Conservation (phyloP, 108 stramenopile species). For the Skeletonema grethae region DNA sequence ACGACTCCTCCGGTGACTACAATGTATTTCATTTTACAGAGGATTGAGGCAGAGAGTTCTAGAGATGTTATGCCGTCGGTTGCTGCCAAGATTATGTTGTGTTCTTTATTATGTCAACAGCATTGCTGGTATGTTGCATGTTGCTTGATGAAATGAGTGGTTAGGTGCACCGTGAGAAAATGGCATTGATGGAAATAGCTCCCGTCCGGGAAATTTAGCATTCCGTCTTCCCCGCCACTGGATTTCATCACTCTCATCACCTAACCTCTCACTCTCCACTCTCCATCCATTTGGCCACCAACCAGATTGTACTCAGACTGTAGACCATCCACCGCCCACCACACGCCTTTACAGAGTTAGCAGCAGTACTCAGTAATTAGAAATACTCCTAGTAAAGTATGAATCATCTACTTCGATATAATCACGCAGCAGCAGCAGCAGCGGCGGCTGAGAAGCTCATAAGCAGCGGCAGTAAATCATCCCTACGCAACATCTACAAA, state of each 20-base stretch:
- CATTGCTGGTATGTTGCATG: not conserved
- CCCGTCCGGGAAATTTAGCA: not conserved
- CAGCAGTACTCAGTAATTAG: too few species aligned
- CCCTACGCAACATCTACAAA: not conserved
- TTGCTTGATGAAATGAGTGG: not conserved
- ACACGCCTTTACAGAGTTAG: too few species aligned
- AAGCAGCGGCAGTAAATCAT: not conserved
- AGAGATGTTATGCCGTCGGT: not conserved
- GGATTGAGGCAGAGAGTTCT: not conserved
- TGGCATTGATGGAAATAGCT: not conserved
- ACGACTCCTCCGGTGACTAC: conserved; percentile 95
- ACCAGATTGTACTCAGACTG: too few species aligned
- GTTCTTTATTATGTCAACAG: not conserved
- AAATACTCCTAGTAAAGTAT: not conserved
- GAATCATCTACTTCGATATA: not conserved
- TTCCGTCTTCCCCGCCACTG: not conserved
- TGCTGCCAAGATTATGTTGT: not conserved
- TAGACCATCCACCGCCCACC: too few species aligned
- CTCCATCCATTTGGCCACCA: too few species aligned
- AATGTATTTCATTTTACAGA: conserved; percentile 66
- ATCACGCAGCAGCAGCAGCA: not conserved
- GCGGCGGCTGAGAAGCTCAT: not conserved
- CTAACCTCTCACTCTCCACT: too few species aligned
- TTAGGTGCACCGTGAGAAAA: not conserved
- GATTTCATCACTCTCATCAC: too few species aligned